Conservation (phyloP, 495 filamentous ascomycete genomes). For the Letharia columbiana region DNA sequence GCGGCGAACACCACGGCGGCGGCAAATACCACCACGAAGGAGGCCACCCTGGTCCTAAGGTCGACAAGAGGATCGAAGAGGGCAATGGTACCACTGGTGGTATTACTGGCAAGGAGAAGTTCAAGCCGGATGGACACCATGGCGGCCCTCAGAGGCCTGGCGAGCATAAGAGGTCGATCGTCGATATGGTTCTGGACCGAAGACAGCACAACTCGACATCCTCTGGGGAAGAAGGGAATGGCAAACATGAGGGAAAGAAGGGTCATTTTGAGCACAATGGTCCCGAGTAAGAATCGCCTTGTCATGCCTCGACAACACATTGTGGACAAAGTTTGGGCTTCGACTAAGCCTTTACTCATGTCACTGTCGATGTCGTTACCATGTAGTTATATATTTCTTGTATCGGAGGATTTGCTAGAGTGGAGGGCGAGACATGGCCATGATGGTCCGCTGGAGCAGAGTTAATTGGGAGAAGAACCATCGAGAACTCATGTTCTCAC, state of each 20-base stretch:
- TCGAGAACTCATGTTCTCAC: background rate
- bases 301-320: background rate
- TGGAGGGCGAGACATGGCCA: background rate
- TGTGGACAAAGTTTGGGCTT: no score
- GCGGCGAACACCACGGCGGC: background rate
- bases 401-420: background rate
- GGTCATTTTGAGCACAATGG: background rate
- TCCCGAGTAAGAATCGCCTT: background rate
- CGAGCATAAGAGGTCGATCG: background rate
- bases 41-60: background rate
- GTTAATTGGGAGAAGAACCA: background rate
- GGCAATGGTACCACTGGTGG: background rate
- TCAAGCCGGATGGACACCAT: background rate
- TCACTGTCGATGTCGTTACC: background rate
- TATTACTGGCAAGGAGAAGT: background rate
- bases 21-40: background rate
- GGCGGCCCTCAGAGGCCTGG: background rate
- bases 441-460: background rate
- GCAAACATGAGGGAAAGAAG: background rate
- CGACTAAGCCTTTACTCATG: background rate
- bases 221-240: background rate
- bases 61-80: constrained; percentile 1
- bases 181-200: background rate
- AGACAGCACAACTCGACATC: background rate
- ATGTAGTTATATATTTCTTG: background rate